Evolutionary conservation across 2,329 filamentous ascomycete genomes (phyloP).

Genomic region (Alternaria tenuissima): DNA sequence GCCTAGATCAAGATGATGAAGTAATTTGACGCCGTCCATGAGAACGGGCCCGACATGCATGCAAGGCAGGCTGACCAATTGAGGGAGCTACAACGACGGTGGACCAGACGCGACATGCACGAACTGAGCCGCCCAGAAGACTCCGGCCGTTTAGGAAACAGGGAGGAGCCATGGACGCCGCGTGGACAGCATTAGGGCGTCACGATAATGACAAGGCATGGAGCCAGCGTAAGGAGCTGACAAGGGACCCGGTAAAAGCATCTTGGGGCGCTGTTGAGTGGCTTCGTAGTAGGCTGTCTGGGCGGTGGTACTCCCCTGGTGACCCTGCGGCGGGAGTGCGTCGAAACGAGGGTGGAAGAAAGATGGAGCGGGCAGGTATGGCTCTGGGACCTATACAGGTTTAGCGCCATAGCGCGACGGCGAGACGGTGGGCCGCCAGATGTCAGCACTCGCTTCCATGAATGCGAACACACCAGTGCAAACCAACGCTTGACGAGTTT

Average conservation of each 20-base stretch:
- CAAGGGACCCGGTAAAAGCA: constrained; percentile 23
- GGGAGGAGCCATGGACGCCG: constrained; percentile 35
- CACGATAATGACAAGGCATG: constrained; percentile 28
- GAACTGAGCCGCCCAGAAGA: constrained; percentile 21
- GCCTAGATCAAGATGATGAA: constrained; percentile 26
- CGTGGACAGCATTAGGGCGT: constrained; percentile 33
- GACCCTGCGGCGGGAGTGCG: constrained; percentile 21
- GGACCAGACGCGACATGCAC: constrained; percentile 25
- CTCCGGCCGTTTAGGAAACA: constrained; percentile 15
- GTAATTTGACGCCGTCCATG: constrained; percentile 25
- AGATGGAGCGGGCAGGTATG: constrained; percentile 19
- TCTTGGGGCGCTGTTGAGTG: constrained; percentile 4
- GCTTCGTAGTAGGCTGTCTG: constrained; percentile 5
- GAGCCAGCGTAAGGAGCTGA: constrained; percentile 12
- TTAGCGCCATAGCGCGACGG: constrained; percentile 28
- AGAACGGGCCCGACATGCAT: constrained; percentile 21
- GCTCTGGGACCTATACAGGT: constrained; percentile 24
- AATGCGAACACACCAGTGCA: constrained; percentile 9
- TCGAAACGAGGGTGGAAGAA: constrained; percentile 12
- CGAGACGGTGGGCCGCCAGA: constrained; percentile 17
- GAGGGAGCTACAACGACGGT: constrained; percentile 1
- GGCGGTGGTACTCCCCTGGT: constrained; percentile 14
- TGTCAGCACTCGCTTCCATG: constrained; percentile 22
- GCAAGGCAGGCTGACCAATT: constrained; percentile 22
- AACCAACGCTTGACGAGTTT: constrained; percentile 14